phyloP scores from a whole-genome alignment of 768 basidiomycete species.

The Coprinopsis strossmayeri region DNA sequence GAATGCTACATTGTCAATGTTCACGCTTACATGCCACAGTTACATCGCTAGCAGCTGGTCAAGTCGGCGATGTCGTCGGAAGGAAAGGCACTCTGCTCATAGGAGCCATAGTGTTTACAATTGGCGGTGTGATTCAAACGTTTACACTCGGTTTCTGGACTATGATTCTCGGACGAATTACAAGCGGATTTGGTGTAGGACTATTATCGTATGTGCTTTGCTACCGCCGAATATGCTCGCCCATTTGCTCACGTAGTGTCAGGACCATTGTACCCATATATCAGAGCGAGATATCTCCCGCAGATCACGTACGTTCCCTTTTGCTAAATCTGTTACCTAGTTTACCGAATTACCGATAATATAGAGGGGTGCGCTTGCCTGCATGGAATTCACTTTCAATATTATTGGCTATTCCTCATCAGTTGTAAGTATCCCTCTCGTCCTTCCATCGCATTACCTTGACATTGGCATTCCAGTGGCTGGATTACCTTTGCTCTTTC shows the following conservation, averaged over 20 bases:
- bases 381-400: slow-evolving; percentile 94
- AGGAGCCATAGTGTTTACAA: slow-evolving; percentile 77
- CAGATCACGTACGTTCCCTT: slow-evolving; percentile 62
- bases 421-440: slow-evolving; percentile 50
- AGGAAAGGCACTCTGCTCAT: slow-evolving; percentile 77
- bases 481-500: slow-evolving; percentile 90
- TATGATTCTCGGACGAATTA: slow-evolving; percentile 80
- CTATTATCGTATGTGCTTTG: slow-evolving; percentile 73
- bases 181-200: slow-evolving; percentile 88
- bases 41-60: slow-evolving; percentile 84
- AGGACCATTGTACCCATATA: slow-evolving; percentile 95
- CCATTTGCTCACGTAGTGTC: not conserved
- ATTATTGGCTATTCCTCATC: slow-evolving; percentile 86
- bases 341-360: too few species aligned
- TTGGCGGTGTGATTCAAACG: slow-evolving; percentile 85
- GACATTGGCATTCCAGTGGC: slow-evolving; percentile 52
- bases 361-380: slow-evolving; percentile 87
- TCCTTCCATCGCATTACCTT: not conserved
- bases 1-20: not conserved
- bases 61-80: slow-evolving; percentile 82
- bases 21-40: slow-evolving; percentile 34
- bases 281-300: slow-evolving; percentile 93
- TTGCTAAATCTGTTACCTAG: not conserved
- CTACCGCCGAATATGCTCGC: not conserved
- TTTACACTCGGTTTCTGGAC: slow-evolving; percentile 69